Evolutionary conservation across 1,284 basidiomycete genomes (phyloP), one percentile per base, ranked within the genome.

Genomic region (Austroboletus novae-zelandiae): DNA sequence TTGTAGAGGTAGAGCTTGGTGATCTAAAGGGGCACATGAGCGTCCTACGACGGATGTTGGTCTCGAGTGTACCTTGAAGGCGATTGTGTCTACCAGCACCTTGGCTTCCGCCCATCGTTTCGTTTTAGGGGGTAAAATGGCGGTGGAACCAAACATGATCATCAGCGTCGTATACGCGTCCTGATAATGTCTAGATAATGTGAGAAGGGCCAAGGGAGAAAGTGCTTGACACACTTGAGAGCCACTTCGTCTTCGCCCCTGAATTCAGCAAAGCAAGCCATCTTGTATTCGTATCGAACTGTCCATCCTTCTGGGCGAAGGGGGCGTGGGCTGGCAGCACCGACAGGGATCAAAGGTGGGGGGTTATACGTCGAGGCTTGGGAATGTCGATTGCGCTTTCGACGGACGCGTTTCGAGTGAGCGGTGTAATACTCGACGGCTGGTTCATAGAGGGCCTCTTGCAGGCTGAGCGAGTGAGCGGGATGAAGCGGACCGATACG

Each of bases 51-150:
- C 14, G 11, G 9, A 1, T 7, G 2, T 42, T 31, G 25, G 4
- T 6, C 42, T 14, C 20, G 5, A 51, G 9, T 11, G 11, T 15
- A 90, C 92, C 74, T 94, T 93, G 61, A 95, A 74, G 52, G 86
- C 90, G 51, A 96, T 86, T 58, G 90, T 91, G 64, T 99, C 96
- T 0, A 91, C 91, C 3, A 99, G 77, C 2, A 98, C 96, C 65
- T 97, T 98, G 2, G 94, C 96, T 70, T 99, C 96, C 4, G 96
- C 94, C 95, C 96, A 98, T 29, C 96, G 80, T 67, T 98, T 98
- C 0, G 95, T 98, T 4, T 95, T 80, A 5, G 96, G 94, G 0
- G 91, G 91, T 5, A 97, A 69, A 48, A 91, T 87, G 0, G 84
- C 83, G 4, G 90, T 89, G 4, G 91, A 91, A 1, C 86, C 83